Conservation (phyloP, 257 asterid genomes). For the Linderniella brevidens region DNA sequence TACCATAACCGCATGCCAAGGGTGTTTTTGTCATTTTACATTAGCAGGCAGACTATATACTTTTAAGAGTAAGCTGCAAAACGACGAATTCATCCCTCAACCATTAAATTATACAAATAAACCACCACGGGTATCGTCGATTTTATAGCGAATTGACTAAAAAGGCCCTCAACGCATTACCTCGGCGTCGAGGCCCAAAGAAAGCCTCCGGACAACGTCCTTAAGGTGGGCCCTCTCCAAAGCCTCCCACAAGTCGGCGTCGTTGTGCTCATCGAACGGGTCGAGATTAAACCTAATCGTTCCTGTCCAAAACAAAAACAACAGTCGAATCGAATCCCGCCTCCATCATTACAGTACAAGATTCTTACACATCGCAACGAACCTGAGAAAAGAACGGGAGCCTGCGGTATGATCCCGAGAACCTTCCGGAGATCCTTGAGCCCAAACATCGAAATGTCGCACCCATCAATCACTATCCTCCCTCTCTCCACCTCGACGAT, state of each 20-base stretch:
- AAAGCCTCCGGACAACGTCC: conserved; percentile 74
- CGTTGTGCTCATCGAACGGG: conserved; percentile 90
- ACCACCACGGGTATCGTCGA: no score
- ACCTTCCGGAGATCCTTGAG: conserved; percentile 78
- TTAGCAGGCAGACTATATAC: no score
- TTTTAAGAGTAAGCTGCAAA: no score
- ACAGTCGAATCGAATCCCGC: no score
- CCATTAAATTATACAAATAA: no score
- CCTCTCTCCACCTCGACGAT: conserved; percentile 84
- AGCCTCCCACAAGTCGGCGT: conserved; percentile 97
- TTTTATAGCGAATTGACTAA: background rate
- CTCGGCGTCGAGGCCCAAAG: conserved; percentile 83
- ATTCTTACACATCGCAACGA: conserved; percentile 3
- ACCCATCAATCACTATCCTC: conserved; percentile 67
- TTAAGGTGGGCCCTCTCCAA: conserved; percentile 88
- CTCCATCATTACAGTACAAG: background rate
- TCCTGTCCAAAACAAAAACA: conserved; percentile 21
- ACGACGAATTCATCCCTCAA: no score
- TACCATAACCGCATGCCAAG: background rate
- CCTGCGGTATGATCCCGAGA: conserved; percentile 92
- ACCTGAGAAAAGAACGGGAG: conserved; percentile 99
- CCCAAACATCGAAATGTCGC: conserved; percentile 67
- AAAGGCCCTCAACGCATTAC: conserved; percentile 15
- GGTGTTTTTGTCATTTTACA: no score
- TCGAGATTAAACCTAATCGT: conserved; percentile 89